Evolutionary conservation across 768 basidiomycete genomes (phyloP).

Genomic region (Psilocybe sp.): DNA sequence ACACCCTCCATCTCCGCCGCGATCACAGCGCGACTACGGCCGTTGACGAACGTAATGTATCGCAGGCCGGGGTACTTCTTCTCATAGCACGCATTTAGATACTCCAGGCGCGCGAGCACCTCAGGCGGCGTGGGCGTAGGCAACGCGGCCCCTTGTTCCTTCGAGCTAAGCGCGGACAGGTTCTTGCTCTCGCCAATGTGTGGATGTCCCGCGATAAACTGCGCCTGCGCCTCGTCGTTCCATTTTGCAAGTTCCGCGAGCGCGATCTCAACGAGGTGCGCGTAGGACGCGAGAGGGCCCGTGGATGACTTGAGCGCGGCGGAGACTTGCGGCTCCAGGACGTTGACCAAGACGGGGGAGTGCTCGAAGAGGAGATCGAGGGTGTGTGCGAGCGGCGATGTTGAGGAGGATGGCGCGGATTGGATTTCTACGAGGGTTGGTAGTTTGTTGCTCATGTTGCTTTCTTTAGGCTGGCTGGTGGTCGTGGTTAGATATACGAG

Average conservation of each 20-base stretch:
- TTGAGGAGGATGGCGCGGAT: constrained; percentile 23
- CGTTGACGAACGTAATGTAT: constrained; percentile 93
- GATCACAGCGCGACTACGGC: constrained; percentile 67
- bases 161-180: constrained; percentile 71
- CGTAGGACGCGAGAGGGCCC: constrained; percentile 37
- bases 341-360: constrained; percentile 51
- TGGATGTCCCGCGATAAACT: constrained; percentile 83
- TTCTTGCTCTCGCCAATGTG: constrained; percentile 83
- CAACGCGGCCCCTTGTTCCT: constrained; percentile 65
- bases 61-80: constrained; percentile 67
- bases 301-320: constrained; percentile 21
- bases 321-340: constrained; percentile 54
- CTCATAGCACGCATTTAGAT: constrained; percentile 81
- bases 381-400: constrained; percentile 34
- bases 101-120: constrained; percentile 66
- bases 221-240: constrained; percentile 46
- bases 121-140: constrained; percentile 62
- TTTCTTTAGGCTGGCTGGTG: background rate
- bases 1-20: constrained; percentile 77
- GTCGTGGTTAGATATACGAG: background rate
- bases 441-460: constrained; percentile 22
- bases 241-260: constrained; percentile 50
- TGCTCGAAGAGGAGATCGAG: constrained; percentile 55
- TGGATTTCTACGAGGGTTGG: constrained; percentile 33
- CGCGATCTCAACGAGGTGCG: constrained; percentile 53